Evolutionary conservation across 2,329 filamentous ascomycete genomes (phyloP).

Genomic region (Diaporthe velutina): DNA sequence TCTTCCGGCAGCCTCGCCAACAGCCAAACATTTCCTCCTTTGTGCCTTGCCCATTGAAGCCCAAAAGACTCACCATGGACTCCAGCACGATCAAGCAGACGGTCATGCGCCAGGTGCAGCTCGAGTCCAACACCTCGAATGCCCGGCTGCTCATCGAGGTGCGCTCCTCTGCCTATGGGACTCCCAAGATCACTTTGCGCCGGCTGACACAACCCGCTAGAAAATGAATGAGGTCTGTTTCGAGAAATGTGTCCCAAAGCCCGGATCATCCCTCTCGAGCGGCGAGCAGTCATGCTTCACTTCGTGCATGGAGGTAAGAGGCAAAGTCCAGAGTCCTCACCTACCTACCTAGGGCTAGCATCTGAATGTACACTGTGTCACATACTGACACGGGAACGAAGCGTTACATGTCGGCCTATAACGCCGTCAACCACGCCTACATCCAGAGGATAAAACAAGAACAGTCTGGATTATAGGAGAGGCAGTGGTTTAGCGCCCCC

Average conservation of each 20-base stretch:
- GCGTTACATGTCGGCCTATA: slow-evolving; percentile 87
- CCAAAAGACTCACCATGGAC: slow-evolving; percentile 59
- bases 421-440: slow-evolving; percentile 78
- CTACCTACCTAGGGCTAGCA: neutral
- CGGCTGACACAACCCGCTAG: slow-evolving; percentile 53
- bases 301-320: slow-evolving; percentile 74
- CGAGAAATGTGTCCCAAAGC: slow-evolving; percentile 80
- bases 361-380: neutral
- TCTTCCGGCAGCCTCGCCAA: slow-evolving; percentile 23
- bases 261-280: slow-evolving; percentile 74
- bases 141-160: slow-evolving; percentile 79
- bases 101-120: slow-evolving; percentile 74
- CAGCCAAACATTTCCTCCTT: neutral
- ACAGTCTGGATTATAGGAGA: slow-evolving; percentile 40
- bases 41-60: slow-evolving; percentile 5
- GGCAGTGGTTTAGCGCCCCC: neutral
- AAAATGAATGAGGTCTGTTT: slow-evolving; percentile 88
- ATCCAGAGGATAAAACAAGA: slow-evolving; percentile 74
- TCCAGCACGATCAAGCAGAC: slow-evolving; percentile 70
- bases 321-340: neutral
- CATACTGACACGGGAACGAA: neutral
- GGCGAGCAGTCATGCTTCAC: slow-evolving; percentile 79
- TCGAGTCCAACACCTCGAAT: slow-evolving; percentile 76
- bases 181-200: slow-evolving; percentile 16
- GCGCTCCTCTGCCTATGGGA: slow-evolving; percentile 44